Conservation (phyloP, 305 asterid genomes). For the Rubia peregrina region DNA sequence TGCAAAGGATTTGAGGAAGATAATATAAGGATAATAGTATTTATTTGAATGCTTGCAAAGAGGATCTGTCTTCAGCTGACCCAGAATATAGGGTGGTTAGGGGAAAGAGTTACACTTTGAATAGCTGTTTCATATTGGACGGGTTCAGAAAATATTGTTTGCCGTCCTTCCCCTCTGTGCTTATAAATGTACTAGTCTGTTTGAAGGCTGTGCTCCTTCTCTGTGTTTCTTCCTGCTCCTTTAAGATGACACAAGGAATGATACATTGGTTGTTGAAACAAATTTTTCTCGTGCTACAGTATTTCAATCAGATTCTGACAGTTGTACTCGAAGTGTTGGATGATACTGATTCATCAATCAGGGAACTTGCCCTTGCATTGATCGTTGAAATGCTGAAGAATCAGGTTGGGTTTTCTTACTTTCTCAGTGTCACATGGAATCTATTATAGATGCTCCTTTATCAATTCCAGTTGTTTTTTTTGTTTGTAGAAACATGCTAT, state of each 20-base stretch:
- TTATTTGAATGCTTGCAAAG: not conserved
- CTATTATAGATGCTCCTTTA: not conserved
- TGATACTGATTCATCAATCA: constrained; percentile 69
- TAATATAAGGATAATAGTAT: not conserved
- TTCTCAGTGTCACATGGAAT: constrained; percentile 11
- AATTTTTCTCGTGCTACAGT: constrained; percentile 49
- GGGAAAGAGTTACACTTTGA: not conserved
- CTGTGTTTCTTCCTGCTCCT: not conserved
- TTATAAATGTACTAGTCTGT: not conserved
- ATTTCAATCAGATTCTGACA: constrained; percentile 92
- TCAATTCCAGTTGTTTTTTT: constrained; percentile 8
- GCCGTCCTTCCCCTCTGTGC: not conserved
- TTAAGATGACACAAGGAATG: not conserved
- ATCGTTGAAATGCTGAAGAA: constrained; percentile 89
- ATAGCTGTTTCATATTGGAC: not conserved
- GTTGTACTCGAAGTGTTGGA: constrained; percentile 87
- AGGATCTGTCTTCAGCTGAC: not conserved
- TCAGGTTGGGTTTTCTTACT: constrained; percentile 49
- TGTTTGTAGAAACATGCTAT: constrained; percentile 64
- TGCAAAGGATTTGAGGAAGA: too few relatives aligned
- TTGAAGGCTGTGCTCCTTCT: not conserved
- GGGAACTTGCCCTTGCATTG: constrained; percentile 70
- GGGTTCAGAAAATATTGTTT: not conserved
- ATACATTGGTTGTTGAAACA: constrained; percentile 1
- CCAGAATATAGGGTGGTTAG: not conserved